Evolutionary conservation across 2,329 filamentous ascomycete genomes (phyloP).

Genomic region (Samsoniella hepiali): DNA sequence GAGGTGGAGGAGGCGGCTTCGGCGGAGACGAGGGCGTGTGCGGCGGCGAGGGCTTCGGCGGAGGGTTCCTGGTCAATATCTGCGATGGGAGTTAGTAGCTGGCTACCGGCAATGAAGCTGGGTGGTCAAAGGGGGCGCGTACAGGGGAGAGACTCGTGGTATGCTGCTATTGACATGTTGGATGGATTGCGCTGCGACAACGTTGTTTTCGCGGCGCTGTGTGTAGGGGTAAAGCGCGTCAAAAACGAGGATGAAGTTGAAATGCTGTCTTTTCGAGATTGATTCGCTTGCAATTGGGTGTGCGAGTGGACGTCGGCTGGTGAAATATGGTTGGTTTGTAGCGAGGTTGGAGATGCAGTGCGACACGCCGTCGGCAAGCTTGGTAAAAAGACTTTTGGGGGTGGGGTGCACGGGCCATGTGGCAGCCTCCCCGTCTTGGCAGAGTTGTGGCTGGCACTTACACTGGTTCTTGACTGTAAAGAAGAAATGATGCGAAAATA

Average conservation of each 20-base stretch:
- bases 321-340: neutral
- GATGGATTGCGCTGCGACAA: neutral
- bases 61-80: conserved; percentile 79
- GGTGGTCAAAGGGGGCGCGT: conserved; percentile 30
- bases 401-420: conserved; percentile 9
- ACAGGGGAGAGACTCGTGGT: conserved; percentile 82
- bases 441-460: neutral
- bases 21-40: conserved; percentile 64
- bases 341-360: neutral
- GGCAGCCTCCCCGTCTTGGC: neutral
- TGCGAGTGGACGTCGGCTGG: neutral
- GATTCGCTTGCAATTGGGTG: neutral
- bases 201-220: neutral
- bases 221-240: neutral
- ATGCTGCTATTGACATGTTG: conserved; percentile 33
- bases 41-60: conserved; percentile 58
- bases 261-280: neutral
- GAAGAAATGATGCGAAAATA: too few relatives aligned
- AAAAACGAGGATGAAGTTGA: neutral
- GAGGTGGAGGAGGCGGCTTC: conserved; percentile 59
- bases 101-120: neutral
- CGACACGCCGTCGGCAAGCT: neutral
- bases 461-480: neutral
- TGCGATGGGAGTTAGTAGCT: conserved; percentile 35
- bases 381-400: neutral